Evolutionary conservation across 164 flowering plant genomes (phyloP), one percentile per base, ranked within the genome.

Genomic region (Nymphaea colorata): DNA sequence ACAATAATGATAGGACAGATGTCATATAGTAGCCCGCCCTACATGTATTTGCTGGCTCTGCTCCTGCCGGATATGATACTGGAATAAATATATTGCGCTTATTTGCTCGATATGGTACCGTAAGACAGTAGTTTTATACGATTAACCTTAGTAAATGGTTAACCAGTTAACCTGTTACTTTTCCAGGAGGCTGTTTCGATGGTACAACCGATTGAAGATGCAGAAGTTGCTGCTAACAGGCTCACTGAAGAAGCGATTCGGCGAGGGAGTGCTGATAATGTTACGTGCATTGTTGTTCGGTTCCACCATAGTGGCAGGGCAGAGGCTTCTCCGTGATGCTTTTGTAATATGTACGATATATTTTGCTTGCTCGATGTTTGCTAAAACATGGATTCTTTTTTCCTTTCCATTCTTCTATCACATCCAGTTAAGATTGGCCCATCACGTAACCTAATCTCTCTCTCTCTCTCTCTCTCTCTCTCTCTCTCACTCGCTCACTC

Each of bases 101-200:
- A 25, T 25, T 0, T 25, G 36, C 36, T 25, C 36, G 36, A 25
- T 25, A 25, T 25, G 36, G 36, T 25, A 25, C 36, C 36, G 36
- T 25, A 25, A 25, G 36, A 25, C 36, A 25, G 36, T 25, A 10
- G 8, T 51, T 8, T 8, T 51, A 47, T 5, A 51, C 57, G 12
- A 5, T 51, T 15, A 8, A 51, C 3, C 12, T 8, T 51, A 51
- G 3, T 8, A 51, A 8, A 8, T 51, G 14, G 8, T 51, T 51
- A 51, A 15, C 57, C 57, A 51, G 55, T 51, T 8, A 51, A 51
- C 12, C 55, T 51, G 8, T 15, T 51, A 2, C 2, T 51, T 10
- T 51, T 51, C 57, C 64, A 61, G 64, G 64, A 61, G 64, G 64
- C 64, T 17, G 64, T 61, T 17, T 61, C 64, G 8, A 61, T 61